Percentiles rank a stretch among this genome's conserved stretches.
Evolutionary conservation across 1,139 yeast species (phyloP).

Genomic region (Kluyveromyces sp.): DNA sequence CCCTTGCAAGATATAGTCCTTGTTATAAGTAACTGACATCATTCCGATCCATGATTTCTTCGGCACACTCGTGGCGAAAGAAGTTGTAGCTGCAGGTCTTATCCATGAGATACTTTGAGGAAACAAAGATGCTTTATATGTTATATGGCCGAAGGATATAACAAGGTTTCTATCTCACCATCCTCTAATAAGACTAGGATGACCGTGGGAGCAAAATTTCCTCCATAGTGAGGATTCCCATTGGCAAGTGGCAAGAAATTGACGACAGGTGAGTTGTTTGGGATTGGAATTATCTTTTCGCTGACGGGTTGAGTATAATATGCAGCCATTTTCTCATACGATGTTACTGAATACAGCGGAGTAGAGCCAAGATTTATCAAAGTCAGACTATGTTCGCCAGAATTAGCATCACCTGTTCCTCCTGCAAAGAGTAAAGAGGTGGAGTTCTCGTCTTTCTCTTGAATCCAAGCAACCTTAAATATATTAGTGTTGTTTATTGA

Average conservation of each 20-base stretch:
- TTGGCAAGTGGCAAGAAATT: conserved; percentile 47
- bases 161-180: conserved; percentile 48
- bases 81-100: conserved; percentile 59
- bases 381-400: conserved; percentile 49
- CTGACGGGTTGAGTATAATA: conserved; percentile 64
- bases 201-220: conserved; percentile 60
- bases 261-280: conserved; percentile 36
- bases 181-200: conserved; percentile 51
- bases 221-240: conserved; percentile 58
- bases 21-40: conserved; percentile 42
- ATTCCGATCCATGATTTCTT: conserved; percentile 67
- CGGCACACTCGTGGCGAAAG: conserved; percentile 49
- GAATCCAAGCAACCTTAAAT: conserved; percentile 53
- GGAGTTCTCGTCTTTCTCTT: conserved; percentile 72
- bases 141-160: conserved; percentile 45
- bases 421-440: conserved; percentile 70
- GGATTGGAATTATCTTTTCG: conserved; percentile 47
- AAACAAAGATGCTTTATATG: conserved; percentile 51
- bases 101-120: conserved; percentile 79
- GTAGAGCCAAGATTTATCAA: conserved; percentile 75
- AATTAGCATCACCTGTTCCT: conserved; percentile 37
- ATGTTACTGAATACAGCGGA: conserved; percentile 68
- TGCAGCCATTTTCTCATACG: conserved; percentile 73
- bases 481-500: conserved; percentile 15
- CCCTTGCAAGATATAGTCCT: conserved; percentile 51